These are phyloP conservation scores for Aureobasidium sp. DNA, from an alignment of 2,329 filamentous ascomycete species.

Conservation along the genomic window DNA sequence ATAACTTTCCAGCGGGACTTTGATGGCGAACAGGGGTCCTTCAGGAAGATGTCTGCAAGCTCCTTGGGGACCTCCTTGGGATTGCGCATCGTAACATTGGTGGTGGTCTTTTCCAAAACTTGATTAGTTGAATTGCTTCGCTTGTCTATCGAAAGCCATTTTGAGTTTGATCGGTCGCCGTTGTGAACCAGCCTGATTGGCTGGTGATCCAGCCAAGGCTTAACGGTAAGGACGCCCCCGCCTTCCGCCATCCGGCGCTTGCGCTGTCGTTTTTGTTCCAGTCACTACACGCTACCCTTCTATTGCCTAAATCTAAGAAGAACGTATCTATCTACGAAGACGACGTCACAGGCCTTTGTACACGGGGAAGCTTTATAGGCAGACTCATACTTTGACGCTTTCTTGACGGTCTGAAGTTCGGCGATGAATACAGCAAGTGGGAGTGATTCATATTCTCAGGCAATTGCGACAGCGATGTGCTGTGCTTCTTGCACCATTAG, in stretches of 20 bases:
- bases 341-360: too few relatives aligned
- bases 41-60: background rate
- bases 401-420: too few relatives aligned
- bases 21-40: background rate
- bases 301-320: too few relatives aligned
- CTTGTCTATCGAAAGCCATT: background rate
- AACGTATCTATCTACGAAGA: too few relatives aligned
- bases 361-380: too few relatives aligned
- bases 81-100: constrained; percentile 14
- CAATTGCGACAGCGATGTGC: too few relatives aligned
- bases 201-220: background rate
- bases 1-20: background rate
- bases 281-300: background rate
- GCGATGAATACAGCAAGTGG: too few relatives aligned
- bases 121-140: background rate
- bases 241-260: too few relatives aligned
- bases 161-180: background rate
- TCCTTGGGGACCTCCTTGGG: background rate
- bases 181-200: background rate
- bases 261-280: too few relatives aligned
- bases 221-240: background rate
- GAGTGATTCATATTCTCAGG: too few relatives aligned
- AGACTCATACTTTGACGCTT: too few relatives aligned
- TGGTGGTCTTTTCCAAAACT: background rate
- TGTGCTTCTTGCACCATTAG: background rate